These are phyloP conservation scores for Xylaria polymorpha DNA, from an alignment of 2,329 filamentous ascomycete species.

Conservation along the genomic window DNA sequence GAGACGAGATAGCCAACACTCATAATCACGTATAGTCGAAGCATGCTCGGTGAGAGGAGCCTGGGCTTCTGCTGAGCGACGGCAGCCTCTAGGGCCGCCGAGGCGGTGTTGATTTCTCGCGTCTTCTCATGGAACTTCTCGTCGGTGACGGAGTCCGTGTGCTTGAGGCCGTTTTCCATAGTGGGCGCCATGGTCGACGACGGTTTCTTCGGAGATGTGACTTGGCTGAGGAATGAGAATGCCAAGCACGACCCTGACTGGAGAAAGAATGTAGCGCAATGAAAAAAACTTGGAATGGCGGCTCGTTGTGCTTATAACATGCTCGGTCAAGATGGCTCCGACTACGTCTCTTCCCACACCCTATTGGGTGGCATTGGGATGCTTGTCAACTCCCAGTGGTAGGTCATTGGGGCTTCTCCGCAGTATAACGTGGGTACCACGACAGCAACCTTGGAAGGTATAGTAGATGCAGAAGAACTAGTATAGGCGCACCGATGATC, in stretches of 20 bases:
- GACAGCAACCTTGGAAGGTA: not conserved
- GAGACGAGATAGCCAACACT: slow-evolving; percentile 56
- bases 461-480: not conserved
- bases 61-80: slow-evolving; percentile 52
- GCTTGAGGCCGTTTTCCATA: slow-evolving; percentile 37
- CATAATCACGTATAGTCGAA: slow-evolving; percentile 55
- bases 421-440: not conserved
- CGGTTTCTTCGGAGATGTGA: not conserved
- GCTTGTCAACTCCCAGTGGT: not conserved
- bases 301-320: slow-evolving; percentile 25
- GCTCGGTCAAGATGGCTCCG: slow-evolving; percentile 31
- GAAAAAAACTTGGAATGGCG: slow-evolving; percentile 11
- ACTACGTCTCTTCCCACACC: not conserved
- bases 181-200: slow-evolving; percentile 32
- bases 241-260: not conserved
- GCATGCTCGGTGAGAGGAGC: slow-evolving; percentile 51
- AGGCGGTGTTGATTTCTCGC: slow-evolving; percentile 53
- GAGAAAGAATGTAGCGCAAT: not conserved
- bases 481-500: slow-evolving; percentile 12
- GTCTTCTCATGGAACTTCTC: slow-evolving; percentile 45
- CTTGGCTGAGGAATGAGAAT: not conserved
- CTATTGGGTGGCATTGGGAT: slow-evolving; percentile 8
- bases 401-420: slow-evolving; percentile 11
- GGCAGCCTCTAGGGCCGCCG: slow-evolving; percentile 52
- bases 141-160: slow-evolving; percentile 38